Evolutionary conservation across 2,329 filamentous ascomycete species (phyloP).

Genomic region (Aspergillus flavus): DNA sequence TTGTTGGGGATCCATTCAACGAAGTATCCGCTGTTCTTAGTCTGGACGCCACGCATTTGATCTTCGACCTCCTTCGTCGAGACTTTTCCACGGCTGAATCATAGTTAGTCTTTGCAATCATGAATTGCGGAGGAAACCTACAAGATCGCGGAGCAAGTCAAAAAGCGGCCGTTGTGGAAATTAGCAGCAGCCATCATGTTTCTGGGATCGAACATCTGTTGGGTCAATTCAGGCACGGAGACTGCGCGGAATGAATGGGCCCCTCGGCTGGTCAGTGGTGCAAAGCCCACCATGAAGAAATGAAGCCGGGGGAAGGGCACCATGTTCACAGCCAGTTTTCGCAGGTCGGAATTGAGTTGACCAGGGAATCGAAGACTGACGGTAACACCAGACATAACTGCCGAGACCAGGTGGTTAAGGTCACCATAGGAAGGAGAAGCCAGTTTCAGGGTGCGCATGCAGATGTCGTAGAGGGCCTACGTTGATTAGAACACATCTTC

Average conservation of each 20-base stretch:
- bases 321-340: conserved; percentile 99
- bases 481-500: conserved; percentile 7
- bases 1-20: conserved; percentile 99
- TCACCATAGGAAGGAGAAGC: conserved; percentile 98
- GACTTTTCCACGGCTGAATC: conserved; percentile 85
- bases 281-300: conserved; percentile 99
- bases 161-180: conserved; percentile 99
- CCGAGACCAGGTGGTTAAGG: conserved; percentile 98
- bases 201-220: conserved; percentile 99
- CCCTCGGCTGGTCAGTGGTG: conserved; percentile 90
- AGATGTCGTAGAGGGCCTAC: conserved; percentile 96
- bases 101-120: not conserved
- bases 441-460: conserved; percentile 99
- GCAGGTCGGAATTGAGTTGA: conserved; percentile 99
- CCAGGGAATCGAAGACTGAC: conserved; percentile 98
- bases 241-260: conserved; percentile 96
- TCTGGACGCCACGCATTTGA: conserved; percentile 99
- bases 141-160: conserved; percentile 99
- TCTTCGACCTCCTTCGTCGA: conserved; percentile 99
- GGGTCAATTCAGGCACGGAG: conserved; percentile 95
- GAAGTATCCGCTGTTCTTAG: conserved; percentile 99
- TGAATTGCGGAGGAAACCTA: conserved; percentile 45
- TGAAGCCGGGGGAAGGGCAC: conserved; percentile 99
- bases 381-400: conserved; percentile 99
- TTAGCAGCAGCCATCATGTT: conserved; percentile 99